A percentile compares a stretch with the other conserved stretches of the same genome.
Conservation (phyloP, 1,284 basidiomycete species). For the Apiotrichum brassicae region DNA sequence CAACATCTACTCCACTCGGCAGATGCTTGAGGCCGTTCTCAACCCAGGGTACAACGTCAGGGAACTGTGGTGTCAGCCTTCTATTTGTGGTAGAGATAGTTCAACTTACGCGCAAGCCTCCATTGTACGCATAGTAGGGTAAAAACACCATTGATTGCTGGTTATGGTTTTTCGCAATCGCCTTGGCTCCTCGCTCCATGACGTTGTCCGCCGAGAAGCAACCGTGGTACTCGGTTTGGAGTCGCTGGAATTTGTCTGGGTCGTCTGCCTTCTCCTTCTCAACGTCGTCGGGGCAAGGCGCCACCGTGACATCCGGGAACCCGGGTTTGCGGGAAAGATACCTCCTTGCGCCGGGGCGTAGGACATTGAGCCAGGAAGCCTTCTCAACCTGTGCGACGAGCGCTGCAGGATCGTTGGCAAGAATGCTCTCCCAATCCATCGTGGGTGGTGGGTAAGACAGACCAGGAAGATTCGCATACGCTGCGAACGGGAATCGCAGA, state of each 20-base stretch:
- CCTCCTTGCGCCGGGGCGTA: conserved; percentile 26
- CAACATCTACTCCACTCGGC: conserved; percentile 8
- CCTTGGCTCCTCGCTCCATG: conserved; percentile 23
- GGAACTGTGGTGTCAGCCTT: too few relatives aligned
- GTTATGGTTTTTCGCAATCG: conserved; percentile 21
- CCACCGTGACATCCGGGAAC: conserved; percentile 23
- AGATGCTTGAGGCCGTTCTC: conserved; percentile 18
- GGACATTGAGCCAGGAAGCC: conserved; percentile 32
- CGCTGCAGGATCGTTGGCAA: conserved; percentile 10
- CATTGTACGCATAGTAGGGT: conserved; percentile 34
- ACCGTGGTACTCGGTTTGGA: conserved; percentile 23
- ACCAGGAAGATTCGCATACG: conserved; percentile 21
- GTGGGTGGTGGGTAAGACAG: conserved; percentile 23
- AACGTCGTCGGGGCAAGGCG: conserved; percentile 18
- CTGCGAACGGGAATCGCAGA: conserved; percentile 25
- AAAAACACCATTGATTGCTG: conserved; percentile 37
- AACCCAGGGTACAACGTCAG: conserved; percentile 15
- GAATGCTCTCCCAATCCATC: conserved; percentile 3
- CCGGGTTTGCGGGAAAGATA: conserved; percentile 21
- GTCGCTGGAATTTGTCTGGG: conserved; percentile 19
- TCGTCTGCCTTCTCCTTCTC: conserved; percentile 17
- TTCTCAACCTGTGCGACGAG: conserved; percentile 19
- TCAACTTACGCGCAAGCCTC: neutral
- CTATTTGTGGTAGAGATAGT: neutral
- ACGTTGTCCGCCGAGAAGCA: conserved; percentile 32